Percentiles rank a stretch among this genome's conserved stretches.
phyloP scores from a whole-genome alignment of 1,284 basidiomycete genomes.

The Mycena citricolor region DNA sequence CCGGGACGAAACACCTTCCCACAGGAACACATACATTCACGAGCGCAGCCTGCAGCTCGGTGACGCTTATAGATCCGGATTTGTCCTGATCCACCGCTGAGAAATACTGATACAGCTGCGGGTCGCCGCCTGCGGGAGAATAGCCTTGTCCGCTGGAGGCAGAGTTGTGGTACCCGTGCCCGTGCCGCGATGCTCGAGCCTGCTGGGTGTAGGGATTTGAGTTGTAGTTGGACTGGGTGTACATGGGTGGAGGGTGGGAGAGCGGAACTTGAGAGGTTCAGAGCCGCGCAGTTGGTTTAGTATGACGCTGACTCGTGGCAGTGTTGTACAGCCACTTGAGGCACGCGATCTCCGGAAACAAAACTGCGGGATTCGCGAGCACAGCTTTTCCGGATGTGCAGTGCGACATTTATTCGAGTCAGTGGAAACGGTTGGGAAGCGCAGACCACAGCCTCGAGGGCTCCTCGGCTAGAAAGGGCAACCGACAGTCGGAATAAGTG shows the following conservation, averaged over 20 bases:
- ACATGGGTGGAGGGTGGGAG: conserved; percentile 12
- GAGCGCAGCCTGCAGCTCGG: neutral
- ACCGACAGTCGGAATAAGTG: too few species aligned
- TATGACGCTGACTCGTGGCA: conserved; percentile 6
- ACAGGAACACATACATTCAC: neutral
- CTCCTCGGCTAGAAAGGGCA: too few species aligned
- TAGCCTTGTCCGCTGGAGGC: conserved; percentile 27
- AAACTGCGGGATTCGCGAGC: too few species aligned
- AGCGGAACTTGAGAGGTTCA: neutral
- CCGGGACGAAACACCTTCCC: conserved; percentile 3
- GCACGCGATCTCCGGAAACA: neutral
- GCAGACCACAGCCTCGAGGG: too few species aligned
- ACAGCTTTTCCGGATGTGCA: too few species aligned
- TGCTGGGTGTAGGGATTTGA: conserved; percentile 18
- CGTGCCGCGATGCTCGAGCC: conserved; percentile 16
- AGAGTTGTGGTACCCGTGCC: conserved; percentile 28
- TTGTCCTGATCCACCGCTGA: neutral
- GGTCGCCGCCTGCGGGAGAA: neutral
- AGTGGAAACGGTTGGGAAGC: too few species aligned
- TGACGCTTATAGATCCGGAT: neutral
- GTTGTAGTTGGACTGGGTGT: conserved; percentile 20
- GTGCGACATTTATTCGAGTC: too few species aligned
- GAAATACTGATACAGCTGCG: conserved; percentile 32
- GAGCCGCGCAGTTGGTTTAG: neutral
- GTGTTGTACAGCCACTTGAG: conserved; percentile 7